A percentile compares a stretch with the other conserved stretches of the same genome.
Evolutionary conservation across 805 yeast genomes (phyloP).

Genomic region (Candida tibetensis): DNA sequence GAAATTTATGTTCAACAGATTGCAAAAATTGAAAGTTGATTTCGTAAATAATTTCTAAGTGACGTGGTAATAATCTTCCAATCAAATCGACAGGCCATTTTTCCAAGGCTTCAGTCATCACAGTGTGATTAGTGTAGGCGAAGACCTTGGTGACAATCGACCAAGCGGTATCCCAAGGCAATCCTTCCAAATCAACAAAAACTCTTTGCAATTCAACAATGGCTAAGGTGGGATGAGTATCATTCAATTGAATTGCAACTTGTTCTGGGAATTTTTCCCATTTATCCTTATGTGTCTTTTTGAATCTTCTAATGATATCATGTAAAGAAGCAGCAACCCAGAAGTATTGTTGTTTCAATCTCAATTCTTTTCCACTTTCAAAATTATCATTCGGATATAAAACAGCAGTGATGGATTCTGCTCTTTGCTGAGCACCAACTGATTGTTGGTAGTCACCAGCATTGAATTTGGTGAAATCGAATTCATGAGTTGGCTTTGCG

Average conservation of each 20-base stretch:
- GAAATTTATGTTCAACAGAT: slow-evolving; percentile 71
- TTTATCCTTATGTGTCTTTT: slow-evolving; percentile 64
- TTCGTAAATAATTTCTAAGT: slow-evolving; percentile 84
- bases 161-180: slow-evolving; percentile 87
- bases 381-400: slow-evolving; percentile 93
- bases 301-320: slow-evolving; percentile 86
- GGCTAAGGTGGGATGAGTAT: slow-evolving; percentile 92
- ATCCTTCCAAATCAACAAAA: slow-evolving; percentile 76
- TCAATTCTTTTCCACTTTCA: slow-evolving; percentile 83
- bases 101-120: slow-evolving; percentile 91
- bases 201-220: slow-evolving; percentile 86
- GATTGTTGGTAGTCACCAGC: slow-evolving; percentile 87
- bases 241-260: slow-evolving; percentile 90
- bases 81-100: slow-evolving; percentile 90
- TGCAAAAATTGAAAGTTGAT: slow-evolving; percentile 79
- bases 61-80: slow-evolving; percentile 82
- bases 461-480: slow-evolving; percentile 87
- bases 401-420: slow-evolving; percentile 90
- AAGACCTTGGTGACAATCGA: slow-evolving; percentile 72
- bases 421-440: slow-evolving; percentile 79
- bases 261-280: slow-evolving; percentile 84
- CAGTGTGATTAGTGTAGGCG: slow-evolving; percentile 94
- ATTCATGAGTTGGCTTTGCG: slow-evolving; percentile 84
- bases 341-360: slow-evolving; percentile 93
- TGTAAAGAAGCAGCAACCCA: slow-evolving; percentile 95